Base-by-base conservation (phyloP, 306 rosid species). In the Trifolium dubium region DNA sequence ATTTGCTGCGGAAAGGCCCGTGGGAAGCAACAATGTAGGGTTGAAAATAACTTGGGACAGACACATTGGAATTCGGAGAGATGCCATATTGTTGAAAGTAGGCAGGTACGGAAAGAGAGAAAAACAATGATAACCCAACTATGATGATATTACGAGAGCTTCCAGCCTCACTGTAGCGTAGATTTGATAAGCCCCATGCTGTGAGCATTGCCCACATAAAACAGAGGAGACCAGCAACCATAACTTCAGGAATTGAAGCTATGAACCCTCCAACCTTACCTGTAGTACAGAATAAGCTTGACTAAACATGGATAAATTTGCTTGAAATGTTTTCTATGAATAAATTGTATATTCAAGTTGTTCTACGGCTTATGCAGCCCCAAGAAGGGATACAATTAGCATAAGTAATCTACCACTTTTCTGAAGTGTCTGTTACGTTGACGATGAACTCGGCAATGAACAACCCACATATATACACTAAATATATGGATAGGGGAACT, bases 141-240 rank as follows among this genome's bases (percentile, higher is more conserved):
- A 94, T 92, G 83, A 94, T 94, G 79, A 94, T 87, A 79, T 94
- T 94, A 31, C 99, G 96, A 63, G 99, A 94, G 86, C 99, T 94
- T 74, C 99, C 98, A 8, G 99, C 99, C 89, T 94, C 98, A 75
- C 98, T 94, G 35, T 94, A 94, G 14, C 99, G 99, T 73, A 94
- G 92, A 83, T 94, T 94, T 47, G 99, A 94, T 84, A 94, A 83
- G 76, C 99, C 98, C 65, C 92, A 85, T 51, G 98, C 99, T 11
- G 96, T 77, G 80, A 92, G 96, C 97, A 94, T 92, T 59, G 95
- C 99, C 96, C 99, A 94, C 98, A 94, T 92, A 74, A 84, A 89
- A 85, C 99, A 94, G 63, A 94, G 95, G 37, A 94, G 96, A 66
- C 97, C 99, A 60, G 99, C 99, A 82, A 94, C 97, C 87, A 94